Base-by-base conservation (phyloP, 495 filamentous ascomycete species). In the Lineolata rhizophorae region DNA sequence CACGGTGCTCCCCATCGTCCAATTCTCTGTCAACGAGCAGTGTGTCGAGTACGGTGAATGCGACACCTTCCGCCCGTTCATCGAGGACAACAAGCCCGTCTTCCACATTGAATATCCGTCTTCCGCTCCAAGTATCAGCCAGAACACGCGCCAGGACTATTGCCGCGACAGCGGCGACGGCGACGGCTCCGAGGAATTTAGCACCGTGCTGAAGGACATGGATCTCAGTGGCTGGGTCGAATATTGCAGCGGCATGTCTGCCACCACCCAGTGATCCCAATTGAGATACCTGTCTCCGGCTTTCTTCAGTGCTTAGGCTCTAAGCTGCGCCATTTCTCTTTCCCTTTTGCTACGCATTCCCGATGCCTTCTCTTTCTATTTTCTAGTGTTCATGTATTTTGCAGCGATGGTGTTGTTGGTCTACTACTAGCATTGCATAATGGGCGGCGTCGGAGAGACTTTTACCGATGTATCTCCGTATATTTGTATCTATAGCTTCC, bases 11-110 rank as follows among this genome's bases (percentile, higher is more conserved):
- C 40, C 47, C 5, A 52, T 62, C 1, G 64, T 72, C 43, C 60
- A 78, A 37, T 81, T 73, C 57, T 57, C 55, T 10, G 71, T 81
- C 29, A 76, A 79, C 47, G 75, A 81, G 55, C 66, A 79, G 48
- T 81, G 75, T 44, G 65, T 62, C 2, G 45, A 67, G 44, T 63
- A 64, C 29, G 36, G 55, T 4, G 67, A 72, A 40, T 78, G 72
- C 38, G 53, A 53, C 18, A 54, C 45, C 1, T 76, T 66, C 40
- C 45, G 50, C 2, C 47, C 64, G 15, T 78, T 78, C 41, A 55
- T 66, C 18, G 39, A 56, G 10, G 60, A 55, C 2, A 54, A 52
- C 30, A 77, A 79, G 51, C 73, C 74, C 0, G 70, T 81, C 15
- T 78, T 79, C 42, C 67, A 78, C 41, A 73, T 79, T 31, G 74